Evolutionary conservation across 768 basidiomycete species (phyloP).

Genomic region (Gloeophyllum trabeum): DNA sequence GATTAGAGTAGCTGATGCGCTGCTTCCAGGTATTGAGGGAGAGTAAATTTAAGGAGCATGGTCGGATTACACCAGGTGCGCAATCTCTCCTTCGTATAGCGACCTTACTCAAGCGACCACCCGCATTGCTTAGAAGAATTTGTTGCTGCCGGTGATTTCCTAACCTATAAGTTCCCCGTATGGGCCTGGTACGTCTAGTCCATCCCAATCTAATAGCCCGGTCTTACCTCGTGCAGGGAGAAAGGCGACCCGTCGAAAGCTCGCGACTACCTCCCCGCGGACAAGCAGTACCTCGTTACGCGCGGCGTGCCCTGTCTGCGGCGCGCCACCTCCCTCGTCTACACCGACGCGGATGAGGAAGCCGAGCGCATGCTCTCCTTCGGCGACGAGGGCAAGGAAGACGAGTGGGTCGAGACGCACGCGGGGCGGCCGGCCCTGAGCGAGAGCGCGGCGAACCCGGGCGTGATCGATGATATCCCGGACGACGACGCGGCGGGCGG

Average conservation of each 20-base stretch:
- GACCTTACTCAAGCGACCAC: too few species aligned
- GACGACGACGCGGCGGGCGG: slow-evolving; percentile 56
- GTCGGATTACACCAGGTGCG: slow-evolving; percentile 87
- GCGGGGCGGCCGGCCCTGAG: slow-evolving; percentile 53
- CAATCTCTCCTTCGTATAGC: slow-evolving; percentile 7
- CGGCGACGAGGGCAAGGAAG: slow-evolving; percentile 56
- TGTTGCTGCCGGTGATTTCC: slow-evolving; percentile 94
- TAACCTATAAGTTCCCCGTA: slow-evolving; percentile 96
- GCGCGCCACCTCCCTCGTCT: slow-evolving; percentile 83
- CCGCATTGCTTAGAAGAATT: slow-evolving; percentile 71
- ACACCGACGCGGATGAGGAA: slow-evolving; percentile 95
- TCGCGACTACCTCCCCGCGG: slow-evolving; percentile 86
- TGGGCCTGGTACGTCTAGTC: slow-evolving; percentile 78
- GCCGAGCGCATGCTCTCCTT: slow-evolving; percentile 87
- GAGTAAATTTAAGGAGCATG: slow-evolving; percentile 98
- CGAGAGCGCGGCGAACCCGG: slow-evolving; percentile 46
- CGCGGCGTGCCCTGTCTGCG: slow-evolving; percentile 95
- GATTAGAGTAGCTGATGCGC: slow-evolving; percentile 19
- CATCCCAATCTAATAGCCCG: slow-evolving; percentile 2
- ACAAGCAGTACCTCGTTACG: slow-evolving; percentile 95
- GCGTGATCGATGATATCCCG: slow-evolving; percentile 76
- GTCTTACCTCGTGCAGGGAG: slow-evolving; percentile 50
- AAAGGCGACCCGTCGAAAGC: slow-evolving; percentile 78
- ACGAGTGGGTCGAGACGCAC: slow-evolving; percentile 99
- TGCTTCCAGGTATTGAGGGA: slow-evolving; percentile 77